A percentile compares a stretch with the other conserved stretches of the same genome.
Evolutionary conservation across 2,329 filamentous ascomycete genomes (phyloP).

Genomic region (Chrysoporthe puriensis): DNA sequence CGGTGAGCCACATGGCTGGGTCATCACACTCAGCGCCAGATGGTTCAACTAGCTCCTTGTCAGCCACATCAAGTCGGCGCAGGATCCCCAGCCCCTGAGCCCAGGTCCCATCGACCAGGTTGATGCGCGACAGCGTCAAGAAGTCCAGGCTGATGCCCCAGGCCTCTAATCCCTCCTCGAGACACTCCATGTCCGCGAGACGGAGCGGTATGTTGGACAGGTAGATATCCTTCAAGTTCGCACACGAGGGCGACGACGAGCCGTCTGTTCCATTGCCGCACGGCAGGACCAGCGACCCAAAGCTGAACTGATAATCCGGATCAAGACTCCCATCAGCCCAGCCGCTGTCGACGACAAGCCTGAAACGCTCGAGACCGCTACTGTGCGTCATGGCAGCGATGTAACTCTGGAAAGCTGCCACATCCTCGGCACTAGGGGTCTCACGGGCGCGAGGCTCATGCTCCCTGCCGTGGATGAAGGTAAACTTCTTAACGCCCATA

Average conservation of each 20-base stretch:
- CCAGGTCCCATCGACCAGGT: constrained; percentile 20
- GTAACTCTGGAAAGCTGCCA: constrained; percentile 9
- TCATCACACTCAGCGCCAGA: constrained; percentile 20
- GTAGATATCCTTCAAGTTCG: constrained; percentile 15
- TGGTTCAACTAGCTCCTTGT: constrained; percentile 19
- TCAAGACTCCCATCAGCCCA: constrained; percentile 15
- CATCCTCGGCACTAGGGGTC: background rate
- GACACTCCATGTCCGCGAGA: constrained; percentile 5
- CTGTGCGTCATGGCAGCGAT: constrained; percentile 23
- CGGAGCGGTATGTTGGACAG: constrained; percentile 17
- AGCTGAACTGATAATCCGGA: background rate
- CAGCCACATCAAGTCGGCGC: constrained; percentile 11
- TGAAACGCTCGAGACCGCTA: constrained; percentile 10
- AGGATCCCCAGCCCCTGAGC: constrained; percentile 18
- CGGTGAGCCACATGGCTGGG: background rate
- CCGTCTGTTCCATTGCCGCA: background rate
- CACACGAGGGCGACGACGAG: background rate
- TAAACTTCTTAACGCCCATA: constrained; percentile 17
- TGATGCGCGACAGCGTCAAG: constrained; percentile 17
- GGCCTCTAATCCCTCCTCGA: constrained; percentile 1
- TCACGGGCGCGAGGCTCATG: background rate
- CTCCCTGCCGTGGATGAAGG: constrained; percentile 12
- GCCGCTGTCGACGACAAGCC: constrained; percentile 20
- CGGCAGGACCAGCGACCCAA: background rate
- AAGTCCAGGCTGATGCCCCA: constrained; percentile 11